Evolutionary conservation across 371 early-diverging fungal genomes (phyloP), one percentile per base, ranked within the genome.

Genomic region (Mucor plumbeus): DNA sequence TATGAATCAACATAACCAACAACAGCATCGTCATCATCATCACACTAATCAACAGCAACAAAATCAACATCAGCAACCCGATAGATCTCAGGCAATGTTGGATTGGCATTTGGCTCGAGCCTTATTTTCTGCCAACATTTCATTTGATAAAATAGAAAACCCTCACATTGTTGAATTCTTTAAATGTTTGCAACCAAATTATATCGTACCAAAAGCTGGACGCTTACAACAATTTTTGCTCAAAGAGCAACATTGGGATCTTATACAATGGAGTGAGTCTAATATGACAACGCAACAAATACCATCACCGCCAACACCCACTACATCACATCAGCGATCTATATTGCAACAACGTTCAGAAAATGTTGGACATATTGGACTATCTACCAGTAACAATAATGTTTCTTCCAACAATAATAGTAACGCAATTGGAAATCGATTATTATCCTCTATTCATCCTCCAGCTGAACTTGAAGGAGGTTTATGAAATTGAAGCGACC

Each of bases 221-320:
- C 69, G 67, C 6, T 47, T 80, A 11, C 70, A 74, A 35, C 78
- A 78, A 43, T 70, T 70, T 53, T 56, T 80, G 34, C 40, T 80
- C n/a, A 80, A 80, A 34, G 70, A 75, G 43, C 73, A 80, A 34
- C 81, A 80, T 54, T 80, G 76, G 76, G 81, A 80, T 59, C 50
- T 80, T 14, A 71, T 80, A 7, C 62, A 58, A 17, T 41, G 59
- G 11, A 55, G 41, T 11, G 41, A 66, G 33, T 0, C 26, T 38
- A 13, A 56, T 2, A 6, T 36, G 13, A 10, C 48, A 64, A 3
- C 26, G 26, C 43, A 31, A 17, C 33, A 33, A 35, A 41, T 19
- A 11, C 53, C 19, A 8, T 54, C 55, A 8, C 41, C 44, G 21
- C 40, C 41, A 19, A 50, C 50, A 5, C 50, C 50, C 8, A 44